Evolutionary conservation across 768 basidiomycete species (phyloP), one percentile per base, ranked within the genome.

Genomic region (Termitomyces sp.): DNA sequence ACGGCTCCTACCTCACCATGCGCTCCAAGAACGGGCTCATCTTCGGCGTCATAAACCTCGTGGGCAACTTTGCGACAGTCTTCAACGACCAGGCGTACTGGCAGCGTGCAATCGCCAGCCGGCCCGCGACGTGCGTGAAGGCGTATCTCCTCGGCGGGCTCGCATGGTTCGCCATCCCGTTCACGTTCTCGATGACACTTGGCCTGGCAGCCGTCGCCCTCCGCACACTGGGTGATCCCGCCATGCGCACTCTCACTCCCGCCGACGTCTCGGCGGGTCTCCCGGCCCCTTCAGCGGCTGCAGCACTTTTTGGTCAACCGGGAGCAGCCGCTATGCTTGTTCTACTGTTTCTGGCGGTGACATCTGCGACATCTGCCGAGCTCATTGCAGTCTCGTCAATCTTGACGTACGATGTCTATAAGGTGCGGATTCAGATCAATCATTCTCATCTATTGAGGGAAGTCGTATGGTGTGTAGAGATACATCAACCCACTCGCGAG

Each of bases 141-240:
- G 94, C 91, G 0, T 98, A 93, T 73, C 75, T 95, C 4, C 78
- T 94, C 8, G 95, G 94, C 45, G 94, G 94, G 2, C 68, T 94
- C 4, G 88, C 92, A 0, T 97, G 95, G 94, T 84, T 94, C 66
- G 84, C 89, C 0, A 92, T 94, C 59, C 92, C 92, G 0, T 92
- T 94, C 69, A 81, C 82, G 9, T 84, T 98, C 63, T 88, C 94
- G 1, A 94, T 90, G 0, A 90, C 90, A 1, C 83, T 97, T 36
- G 95, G 95, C 7, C 79, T 98, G 2, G 82, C 92, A 12, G 94
- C 92, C 4, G 90, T 93, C 3, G 95, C 94, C 0, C 80, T 98
- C 13, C 77, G 73, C 10, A 84, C 77, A 0, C 3, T 22, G 12
- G 13, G 22, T 42, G 75, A 86, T 65, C 76, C 83, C 2, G 74